Evolutionary conservation across 1,284 basidiomycete species (phyloP).

Genomic region (Volvariella surrecta): DNA sequence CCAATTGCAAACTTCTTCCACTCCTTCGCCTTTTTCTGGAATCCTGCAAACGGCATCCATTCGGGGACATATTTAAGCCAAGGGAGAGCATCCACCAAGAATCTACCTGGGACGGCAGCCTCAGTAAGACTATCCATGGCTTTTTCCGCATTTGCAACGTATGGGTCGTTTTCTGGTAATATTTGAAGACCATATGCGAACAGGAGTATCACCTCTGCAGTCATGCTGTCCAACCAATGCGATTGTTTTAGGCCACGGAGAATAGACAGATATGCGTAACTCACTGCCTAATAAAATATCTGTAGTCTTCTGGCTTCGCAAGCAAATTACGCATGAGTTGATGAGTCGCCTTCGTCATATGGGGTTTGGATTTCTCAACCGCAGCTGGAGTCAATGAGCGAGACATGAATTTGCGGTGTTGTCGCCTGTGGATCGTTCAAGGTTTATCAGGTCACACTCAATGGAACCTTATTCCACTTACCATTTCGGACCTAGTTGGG

Average conservation of each 20-base stretch:
- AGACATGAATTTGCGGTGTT: constrained; percentile 3
- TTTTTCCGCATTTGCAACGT: constrained; percentile 10
- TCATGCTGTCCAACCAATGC: constrained; percentile 8
- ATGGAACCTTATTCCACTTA: too few relatives aligned
- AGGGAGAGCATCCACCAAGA: constrained; percentile 17
- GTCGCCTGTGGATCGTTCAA: too few relatives aligned
- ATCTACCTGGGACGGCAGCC: constrained; percentile 14
- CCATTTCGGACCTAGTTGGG: too few relatives aligned
- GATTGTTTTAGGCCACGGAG: not conserved
- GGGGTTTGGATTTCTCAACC: constrained; percentile 2
- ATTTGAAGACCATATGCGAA: constrained; percentile 11
- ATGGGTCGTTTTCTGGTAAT: constrained; percentile 9
- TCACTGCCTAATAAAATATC: constrained; percentile 1
- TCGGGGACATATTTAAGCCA: constrained; percentile 31
- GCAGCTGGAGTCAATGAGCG: constrained; percentile 5
- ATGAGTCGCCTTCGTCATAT: not conserved
- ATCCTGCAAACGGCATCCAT: constrained; percentile 36
- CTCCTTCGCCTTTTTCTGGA: constrained; percentile 29
- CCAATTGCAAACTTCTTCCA: constrained; percentile 17
- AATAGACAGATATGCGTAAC: too few relatives aligned
- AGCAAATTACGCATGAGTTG: not conserved
- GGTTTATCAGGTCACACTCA: too few relatives aligned
- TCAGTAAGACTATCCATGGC: constrained; percentile 8
- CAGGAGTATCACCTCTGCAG: constrained; percentile 4
- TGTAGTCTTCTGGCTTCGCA: constrained; percentile 1